These are phyloP conservation scores for Pleurotus tuber-regium DNA, from an alignment of 768 basidiomycete genomes.

Conservation along the genomic window DNA sequence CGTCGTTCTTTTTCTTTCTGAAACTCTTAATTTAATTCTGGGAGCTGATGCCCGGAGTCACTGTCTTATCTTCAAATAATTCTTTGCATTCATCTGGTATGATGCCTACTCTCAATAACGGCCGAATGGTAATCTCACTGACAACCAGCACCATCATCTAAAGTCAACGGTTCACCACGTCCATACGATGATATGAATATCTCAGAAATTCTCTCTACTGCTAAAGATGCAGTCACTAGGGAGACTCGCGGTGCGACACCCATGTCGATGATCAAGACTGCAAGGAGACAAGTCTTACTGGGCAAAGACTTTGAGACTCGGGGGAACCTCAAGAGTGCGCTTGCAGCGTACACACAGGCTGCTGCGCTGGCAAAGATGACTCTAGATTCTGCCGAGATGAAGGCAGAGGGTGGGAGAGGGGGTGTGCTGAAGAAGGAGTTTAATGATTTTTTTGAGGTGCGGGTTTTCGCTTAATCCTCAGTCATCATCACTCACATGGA, in stretches of 20 bases:
- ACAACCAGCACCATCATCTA: slow-evolving; percentile 3
- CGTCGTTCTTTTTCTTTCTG: background rate
- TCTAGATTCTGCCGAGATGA: slow-evolving; percentile 60
- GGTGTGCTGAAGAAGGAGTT: slow-evolving; percentile 64
- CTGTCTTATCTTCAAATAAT: slow-evolving; percentile 12
- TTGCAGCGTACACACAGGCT: slow-evolving; percentile 58
- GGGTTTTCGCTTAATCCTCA: slow-evolving; percentile 20
- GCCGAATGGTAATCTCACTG: no score
- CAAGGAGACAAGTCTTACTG: slow-evolving; percentile 51
- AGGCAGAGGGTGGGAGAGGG: slow-evolving; percentile 46
- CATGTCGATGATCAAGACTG: slow-evolving; percentile 57
- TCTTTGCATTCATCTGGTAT: slow-evolving; percentile 12
- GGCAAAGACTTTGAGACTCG: slow-evolving; percentile 52
- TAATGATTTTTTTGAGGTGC: slow-evolving; percentile 61
- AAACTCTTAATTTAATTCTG: slow-evolving; percentile 8
- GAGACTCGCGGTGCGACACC: slow-evolving; percentile 59
- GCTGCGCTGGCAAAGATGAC: slow-evolving; percentile 56
- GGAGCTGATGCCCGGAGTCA: slow-evolving; percentile 18
- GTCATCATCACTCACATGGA: slow-evolving; percentile 8
- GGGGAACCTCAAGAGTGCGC: slow-evolving; percentile 61
- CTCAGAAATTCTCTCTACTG: slow-evolving; percentile 42
- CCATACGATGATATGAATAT: slow-evolving; percentile 35
- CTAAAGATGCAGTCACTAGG: slow-evolving; percentile 44
- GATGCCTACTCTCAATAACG: no score
- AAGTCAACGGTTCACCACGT: slow-evolving; percentile 16